Percentiles rank a stretch among this genome's conserved stretches.
phyloP scores from a whole-genome alignment of 106 monocot genomes.

The Dendrobium nobile region DNA sequence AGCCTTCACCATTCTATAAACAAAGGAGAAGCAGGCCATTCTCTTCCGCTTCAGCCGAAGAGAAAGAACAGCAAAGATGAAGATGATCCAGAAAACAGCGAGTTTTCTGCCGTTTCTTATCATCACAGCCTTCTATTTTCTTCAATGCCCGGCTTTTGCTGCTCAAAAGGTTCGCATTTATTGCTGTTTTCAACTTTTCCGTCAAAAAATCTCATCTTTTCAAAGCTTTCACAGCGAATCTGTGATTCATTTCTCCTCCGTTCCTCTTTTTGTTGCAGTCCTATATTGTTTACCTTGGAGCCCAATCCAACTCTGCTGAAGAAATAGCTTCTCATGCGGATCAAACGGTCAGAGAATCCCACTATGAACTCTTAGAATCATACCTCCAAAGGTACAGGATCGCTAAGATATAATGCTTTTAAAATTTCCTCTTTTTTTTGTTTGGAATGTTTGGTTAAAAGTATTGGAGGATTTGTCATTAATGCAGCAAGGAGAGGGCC shows the following conservation, averaged over 20 bases:
- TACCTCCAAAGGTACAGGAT: constrained; percentile 12
- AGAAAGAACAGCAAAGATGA: not conserved
- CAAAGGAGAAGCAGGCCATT: not conserved
- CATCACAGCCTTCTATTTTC: constrained; percentile 2
- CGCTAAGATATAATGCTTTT: not conserved
- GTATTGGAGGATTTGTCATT: too few species aligned
- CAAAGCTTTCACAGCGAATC: not conserved
- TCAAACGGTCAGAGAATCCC: constrained; percentile 5
- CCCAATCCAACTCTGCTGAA: not conserved
- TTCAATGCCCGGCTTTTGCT: constrained; percentile 12
- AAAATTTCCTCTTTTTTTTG: too few species aligned
- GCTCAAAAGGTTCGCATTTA: constrained; percentile 8
- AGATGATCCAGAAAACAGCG: not conserved
- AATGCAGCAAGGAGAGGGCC: constrained; percentile 30
- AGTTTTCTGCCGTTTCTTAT: not conserved
- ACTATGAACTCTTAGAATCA: constrained; percentile 24
- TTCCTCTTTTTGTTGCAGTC: constrained; percentile 1
- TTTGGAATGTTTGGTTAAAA: not conserved
- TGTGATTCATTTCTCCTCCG: not conserved
- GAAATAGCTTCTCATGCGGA: constrained; percentile 2
- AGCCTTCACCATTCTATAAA: constrained; percentile 2
- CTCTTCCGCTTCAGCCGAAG: not conserved
- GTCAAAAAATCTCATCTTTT: not conserved
- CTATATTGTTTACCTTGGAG: constrained; percentile 23
- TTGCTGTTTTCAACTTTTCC: not conserved